Percentiles rank a stretch among this genome's conserved stretches.
Conservation (phyloP, 805 yeast species). For the Jamesozyma jinghongensis region DNA sequence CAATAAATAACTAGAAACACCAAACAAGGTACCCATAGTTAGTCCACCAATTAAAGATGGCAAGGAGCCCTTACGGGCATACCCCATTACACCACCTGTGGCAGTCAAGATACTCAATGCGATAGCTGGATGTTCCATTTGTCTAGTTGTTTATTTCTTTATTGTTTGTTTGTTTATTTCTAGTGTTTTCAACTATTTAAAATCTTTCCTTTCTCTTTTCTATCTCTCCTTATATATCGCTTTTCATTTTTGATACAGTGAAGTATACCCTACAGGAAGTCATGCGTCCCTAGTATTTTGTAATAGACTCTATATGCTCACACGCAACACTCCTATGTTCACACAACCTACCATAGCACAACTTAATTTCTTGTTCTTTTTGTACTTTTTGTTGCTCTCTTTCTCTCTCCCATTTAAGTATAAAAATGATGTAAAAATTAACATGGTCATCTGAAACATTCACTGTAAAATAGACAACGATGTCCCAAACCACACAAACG, state of each 20-base stretch:
- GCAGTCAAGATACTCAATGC: constrained; percentile 62
- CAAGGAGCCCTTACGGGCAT: constrained; percentile 55
- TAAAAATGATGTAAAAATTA: constrained; percentile 1
- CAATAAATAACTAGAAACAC: constrained; percentile 67
- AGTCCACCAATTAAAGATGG: constrained; percentile 79
- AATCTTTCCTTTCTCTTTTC: no score
- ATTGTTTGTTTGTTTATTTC: not conserved
- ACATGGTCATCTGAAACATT: not conserved
- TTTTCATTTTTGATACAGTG: no score
- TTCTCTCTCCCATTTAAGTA: not conserved
- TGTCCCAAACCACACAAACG: not conserved
- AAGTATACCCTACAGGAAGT: no score
- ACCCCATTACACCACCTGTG: constrained; percentile 66
- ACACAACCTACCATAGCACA: no score
- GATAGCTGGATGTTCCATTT: constrained; percentile 67
- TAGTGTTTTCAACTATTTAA: no score
- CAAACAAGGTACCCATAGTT: constrained; percentile 48
- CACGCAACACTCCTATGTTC: no score
- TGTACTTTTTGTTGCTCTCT: not conserved
- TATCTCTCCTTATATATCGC: no score
- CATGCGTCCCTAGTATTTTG: no score
- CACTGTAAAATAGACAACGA: not conserved
- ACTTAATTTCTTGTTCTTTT: not conserved
- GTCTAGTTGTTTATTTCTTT: not conserved
- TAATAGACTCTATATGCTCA: no score